Conservation (phyloP, 352 stramenopile species). For the Phytophthora syringae region DNA sequence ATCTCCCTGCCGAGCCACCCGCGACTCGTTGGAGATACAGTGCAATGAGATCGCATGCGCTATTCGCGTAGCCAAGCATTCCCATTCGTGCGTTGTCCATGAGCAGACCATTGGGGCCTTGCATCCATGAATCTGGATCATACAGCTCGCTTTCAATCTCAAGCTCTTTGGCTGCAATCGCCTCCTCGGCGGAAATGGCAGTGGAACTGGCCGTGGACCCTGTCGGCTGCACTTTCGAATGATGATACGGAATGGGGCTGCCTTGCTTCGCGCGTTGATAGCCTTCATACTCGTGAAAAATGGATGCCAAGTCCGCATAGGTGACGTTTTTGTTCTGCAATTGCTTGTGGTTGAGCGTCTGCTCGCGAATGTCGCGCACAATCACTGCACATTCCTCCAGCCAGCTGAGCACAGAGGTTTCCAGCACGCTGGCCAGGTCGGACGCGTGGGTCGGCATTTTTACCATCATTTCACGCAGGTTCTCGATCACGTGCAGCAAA, state of each 20-base stretch:
- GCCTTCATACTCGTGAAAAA: conserved; percentile 75
- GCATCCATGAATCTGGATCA: conserved; percentile 58
- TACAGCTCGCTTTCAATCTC: conserved; percentile 75
- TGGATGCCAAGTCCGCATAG: conserved; percentile 59
- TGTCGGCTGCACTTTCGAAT: conserved; percentile 47
- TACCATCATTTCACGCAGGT: conserved; percentile 73
- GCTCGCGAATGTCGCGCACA: conserved; percentile 79
- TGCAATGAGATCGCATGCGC: conserved; percentile 73
- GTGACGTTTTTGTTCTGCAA: conserved; percentile 56
- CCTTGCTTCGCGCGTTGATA: conserved; percentile 66
- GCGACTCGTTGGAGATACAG: conserved; percentile 50
- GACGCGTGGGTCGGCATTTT: conserved; percentile 69
- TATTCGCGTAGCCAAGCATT: conserved; percentile 86
- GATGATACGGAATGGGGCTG: conserved; percentile 58
- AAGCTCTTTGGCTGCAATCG: conserved; percentile 61
- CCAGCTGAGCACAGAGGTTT: conserved; percentile 72
- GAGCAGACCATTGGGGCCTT: conserved; percentile 54
- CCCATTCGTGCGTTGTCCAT: conserved; percentile 80
- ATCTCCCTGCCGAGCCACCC: conserved; percentile 18
- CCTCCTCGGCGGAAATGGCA: conserved; percentile 35
- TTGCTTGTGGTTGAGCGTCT: conserved; percentile 73
- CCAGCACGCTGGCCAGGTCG: conserved; percentile 68
- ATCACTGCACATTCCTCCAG: conserved; percentile 75
- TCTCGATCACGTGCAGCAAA: conserved; percentile 72
- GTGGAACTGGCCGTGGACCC: conserved; percentile 2